A percentile compares a stretch with the other conserved stretches of the same genome.
phyloP scores from a whole-genome alignment of 1,284 basidiomycete species.

The Ganoderma lucidum region DNA sequence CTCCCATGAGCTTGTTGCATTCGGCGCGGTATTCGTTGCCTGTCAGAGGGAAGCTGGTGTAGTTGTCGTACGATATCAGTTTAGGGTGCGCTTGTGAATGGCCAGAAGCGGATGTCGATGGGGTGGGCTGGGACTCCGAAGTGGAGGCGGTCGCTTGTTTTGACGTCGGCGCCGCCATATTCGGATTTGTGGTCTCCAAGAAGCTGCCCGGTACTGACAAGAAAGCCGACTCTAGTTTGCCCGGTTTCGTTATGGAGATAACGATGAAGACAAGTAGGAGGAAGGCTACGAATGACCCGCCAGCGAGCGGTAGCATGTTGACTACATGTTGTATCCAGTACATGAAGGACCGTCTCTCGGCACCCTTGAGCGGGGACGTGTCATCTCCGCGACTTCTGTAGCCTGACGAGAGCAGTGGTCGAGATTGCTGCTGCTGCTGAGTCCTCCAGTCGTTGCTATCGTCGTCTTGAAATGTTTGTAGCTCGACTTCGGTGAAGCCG shows the following conservation, averaged over 20 bases:
- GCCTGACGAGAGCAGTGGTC: slow-evolving; percentile 54
- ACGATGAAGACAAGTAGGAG: slow-evolving; percentile 60
- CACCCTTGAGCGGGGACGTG: slow-evolving; percentile 25
- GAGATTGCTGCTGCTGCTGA: slow-evolving; percentile 51
- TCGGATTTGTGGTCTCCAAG: slow-evolving; percentile 22
- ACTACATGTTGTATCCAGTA: slow-evolving; percentile 19
- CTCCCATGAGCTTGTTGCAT: slow-evolving; percentile 58
- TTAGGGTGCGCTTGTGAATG: background rate
- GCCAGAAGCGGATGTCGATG: background rate
- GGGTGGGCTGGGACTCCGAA: background rate
- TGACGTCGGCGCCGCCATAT: slow-evolving; percentile 10
- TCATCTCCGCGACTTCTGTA: slow-evolving; percentile 53
- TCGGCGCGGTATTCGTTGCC: slow-evolving; percentile 62
- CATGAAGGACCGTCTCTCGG: slow-evolving; percentile 1
- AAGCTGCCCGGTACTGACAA: slow-evolving; percentile 40
- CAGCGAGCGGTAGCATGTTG: slow-evolving; percentile 45
- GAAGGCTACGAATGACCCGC: slow-evolving; percentile 55
- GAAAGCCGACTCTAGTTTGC: slow-evolving; percentile 53
- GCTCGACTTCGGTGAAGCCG: slow-evolving; percentile 55
- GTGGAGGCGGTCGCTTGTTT: slow-evolving; percentile 7
- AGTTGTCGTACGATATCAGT: slow-evolving; percentile 65
- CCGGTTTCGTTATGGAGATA: slow-evolving; percentile 59
- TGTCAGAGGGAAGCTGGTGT: slow-evolving; percentile 65
- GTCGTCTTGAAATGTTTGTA: slow-evolving; percentile 50
- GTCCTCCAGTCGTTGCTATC: slow-evolving; percentile 47